These are phyloP conservation scores for Corrigiola litoralis DNA, from an alignment of 179 eudicot species.

Conservation along the genomic window DNA sequence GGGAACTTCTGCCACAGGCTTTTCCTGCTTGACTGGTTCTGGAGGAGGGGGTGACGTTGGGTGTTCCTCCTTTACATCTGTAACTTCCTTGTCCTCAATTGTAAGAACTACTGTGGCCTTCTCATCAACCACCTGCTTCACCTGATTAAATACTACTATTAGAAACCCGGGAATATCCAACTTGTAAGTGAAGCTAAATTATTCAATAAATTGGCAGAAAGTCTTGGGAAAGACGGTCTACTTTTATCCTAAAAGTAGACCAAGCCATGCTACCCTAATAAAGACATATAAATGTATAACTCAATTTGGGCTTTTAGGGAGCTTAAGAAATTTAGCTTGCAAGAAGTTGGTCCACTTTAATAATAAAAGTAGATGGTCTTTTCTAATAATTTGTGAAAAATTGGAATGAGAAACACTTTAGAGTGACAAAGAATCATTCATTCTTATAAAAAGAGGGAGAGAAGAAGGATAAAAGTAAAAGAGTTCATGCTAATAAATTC, in stretches of 20 bases:
- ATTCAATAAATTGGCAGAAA: too few relatives aligned
- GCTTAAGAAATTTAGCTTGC: too few relatives aligned
- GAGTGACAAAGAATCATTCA: not conserved
- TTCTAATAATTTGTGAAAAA: too few relatives aligned
- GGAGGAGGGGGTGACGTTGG: slow-evolving; percentile 66
- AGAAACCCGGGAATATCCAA: slow-evolving; percentile 3
- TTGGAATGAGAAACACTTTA: not conserved
- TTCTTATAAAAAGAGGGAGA: not conserved
- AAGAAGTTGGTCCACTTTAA: too few relatives aligned
- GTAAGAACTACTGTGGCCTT: slow-evolving; percentile 52
- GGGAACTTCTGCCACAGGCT: slow-evolving; percentile 59
- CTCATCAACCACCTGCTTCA: slow-evolving; percentile 54
- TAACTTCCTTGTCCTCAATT: slow-evolving; percentile 58
- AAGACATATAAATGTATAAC: too few relatives aligned
- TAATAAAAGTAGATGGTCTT: too few relatives aligned
- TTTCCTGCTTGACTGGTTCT: slow-evolving; percentile 63
- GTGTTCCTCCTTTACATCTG: slow-evolving; percentile 53
- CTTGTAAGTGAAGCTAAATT: too few relatives aligned
- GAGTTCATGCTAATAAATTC: not conserved
- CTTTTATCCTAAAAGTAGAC: too few relatives aligned
- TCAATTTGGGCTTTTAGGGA: too few relatives aligned
- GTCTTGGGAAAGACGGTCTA: too few relatives aligned
- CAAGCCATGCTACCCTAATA: too few relatives aligned
- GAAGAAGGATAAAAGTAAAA: not conserved
- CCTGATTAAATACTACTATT: slow-evolving; percentile 19